Evolutionary conservation across 306 rosid species (phyloP).

Genomic region (Cicer pinnatifidum): DNA sequence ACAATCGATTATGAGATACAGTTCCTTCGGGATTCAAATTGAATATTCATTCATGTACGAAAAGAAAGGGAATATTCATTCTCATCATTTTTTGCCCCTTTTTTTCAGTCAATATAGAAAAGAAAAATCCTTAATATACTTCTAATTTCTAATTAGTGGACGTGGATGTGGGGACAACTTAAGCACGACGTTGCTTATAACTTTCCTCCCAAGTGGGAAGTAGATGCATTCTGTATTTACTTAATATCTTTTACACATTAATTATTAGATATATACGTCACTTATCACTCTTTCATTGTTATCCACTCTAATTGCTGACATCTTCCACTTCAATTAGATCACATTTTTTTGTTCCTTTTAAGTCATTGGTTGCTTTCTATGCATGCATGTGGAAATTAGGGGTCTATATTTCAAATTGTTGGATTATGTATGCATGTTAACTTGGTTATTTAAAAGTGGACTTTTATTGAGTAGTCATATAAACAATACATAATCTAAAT

Average conservation of each 20-base stretch:
- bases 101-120: neutral
- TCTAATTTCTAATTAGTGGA: neutral
- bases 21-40: neutral
- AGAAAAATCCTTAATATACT: neutral
- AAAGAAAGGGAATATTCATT: neutral
- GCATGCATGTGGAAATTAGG: conserved; percentile 16
- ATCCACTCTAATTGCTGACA: neutral
- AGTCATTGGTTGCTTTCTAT: conserved; percentile 3
- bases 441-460: conserved; percentile 15
- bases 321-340: neutral
- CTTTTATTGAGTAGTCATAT: neutral
- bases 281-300: neutral
- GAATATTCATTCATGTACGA: neutral
- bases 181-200: neutral
- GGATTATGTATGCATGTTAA: neutral
- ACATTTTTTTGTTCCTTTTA: neutral
- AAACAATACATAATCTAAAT: neutral
- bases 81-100: neutral
- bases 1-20: too few species aligned
- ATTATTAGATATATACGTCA: neutral
- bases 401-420: conserved; percentile 4
- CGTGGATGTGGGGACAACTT: neutral
- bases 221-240: conserved; percentile 5
- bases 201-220: conserved; percentile 30
- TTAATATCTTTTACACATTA: conserved; percentile 19